Conservation (phyloP, 495 filamentous ascomycete genomes). For the Penicillium bovifimosum region DNA sequence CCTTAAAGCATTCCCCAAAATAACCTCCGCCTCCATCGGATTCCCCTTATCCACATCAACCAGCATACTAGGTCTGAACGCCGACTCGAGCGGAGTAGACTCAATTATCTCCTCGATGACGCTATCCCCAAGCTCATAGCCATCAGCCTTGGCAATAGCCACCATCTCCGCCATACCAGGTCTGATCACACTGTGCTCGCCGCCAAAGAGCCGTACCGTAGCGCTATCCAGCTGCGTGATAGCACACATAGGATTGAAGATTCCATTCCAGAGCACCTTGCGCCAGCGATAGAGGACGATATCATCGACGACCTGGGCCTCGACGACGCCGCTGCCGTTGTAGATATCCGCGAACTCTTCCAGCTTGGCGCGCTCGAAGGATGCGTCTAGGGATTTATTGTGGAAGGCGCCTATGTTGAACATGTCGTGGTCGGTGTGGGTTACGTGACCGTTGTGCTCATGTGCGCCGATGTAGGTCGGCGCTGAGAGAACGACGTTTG, state of each 20-base stretch:
- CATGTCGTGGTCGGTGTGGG: conserved; percentile 10
- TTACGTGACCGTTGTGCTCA: conserved; percentile 10
- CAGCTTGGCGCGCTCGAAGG: conserved; percentile 2
- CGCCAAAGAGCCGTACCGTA: conserved; percentile 3
- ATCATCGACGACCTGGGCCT: conserved; percentile 9
- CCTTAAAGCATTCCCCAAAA: conserved; percentile 14
- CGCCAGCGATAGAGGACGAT: conserved; percentile 13
- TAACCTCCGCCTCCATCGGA: conserved; percentile 16
- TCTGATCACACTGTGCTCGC: conserved; percentile 10
- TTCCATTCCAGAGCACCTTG: conserved; percentile 15
- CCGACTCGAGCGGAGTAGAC: conserved; percentile 7
- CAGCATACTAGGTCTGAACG: conserved; percentile 15
- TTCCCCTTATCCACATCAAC: conserved; percentile 14
- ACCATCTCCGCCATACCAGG: conserved; percentile 19
- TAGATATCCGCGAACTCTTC: conserved; percentile 11
- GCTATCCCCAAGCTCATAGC: conserved; percentile 5
- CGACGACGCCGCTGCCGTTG: conserved; percentile 8
- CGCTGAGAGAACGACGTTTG: conserved; percentile 21
- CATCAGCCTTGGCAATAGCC: conserved; percentile 8
- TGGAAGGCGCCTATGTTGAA: conserved; percentile 10
- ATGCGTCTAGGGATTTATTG: not conserved
- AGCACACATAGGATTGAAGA: conserved; percentile 14
- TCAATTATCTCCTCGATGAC: conserved; percentile 13
- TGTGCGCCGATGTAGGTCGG: conserved; percentile 14
- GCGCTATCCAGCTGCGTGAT: conserved; percentile 15